A percentile compares a stretch with the other conserved stretches of the same genome.
These are phyloP conservation scores for Hymenoscyphus salicellus DNA, from an alignment of 2,329 filamentous ascomycete genomes.

Conservation along the genomic window DNA sequence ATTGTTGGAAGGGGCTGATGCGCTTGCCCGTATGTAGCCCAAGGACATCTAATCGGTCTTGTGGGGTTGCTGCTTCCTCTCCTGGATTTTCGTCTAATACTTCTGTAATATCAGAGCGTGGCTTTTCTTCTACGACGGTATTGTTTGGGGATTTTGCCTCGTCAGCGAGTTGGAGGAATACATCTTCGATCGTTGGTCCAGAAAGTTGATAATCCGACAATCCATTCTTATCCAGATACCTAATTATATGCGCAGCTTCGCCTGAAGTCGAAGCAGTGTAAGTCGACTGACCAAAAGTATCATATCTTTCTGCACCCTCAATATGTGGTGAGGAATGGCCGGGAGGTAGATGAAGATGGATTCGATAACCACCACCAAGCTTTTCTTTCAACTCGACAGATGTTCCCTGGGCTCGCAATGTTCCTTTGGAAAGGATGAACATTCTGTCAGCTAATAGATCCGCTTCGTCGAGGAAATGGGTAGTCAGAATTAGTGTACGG, in stretches of 20 bases:
- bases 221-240: constrained; percentile 61
- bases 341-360: constrained; percentile 65
- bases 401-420: constrained; percentile 76
- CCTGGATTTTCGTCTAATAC: constrained; percentile 16
- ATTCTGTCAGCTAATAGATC: constrained; percentile 88
- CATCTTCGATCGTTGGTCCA: constrained; percentile 87
- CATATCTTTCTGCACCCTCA: constrained; percentile 54
- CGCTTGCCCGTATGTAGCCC: constrained; percentile 65
- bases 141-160: constrained; percentile 61
- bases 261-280: constrained; percentile 69
- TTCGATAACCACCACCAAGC: constrained; percentile 79
- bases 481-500: constrained; percentile 82
- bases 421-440: constrained; percentile 80
- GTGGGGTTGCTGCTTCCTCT: not conserved
- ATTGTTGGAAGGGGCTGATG: constrained; percentile 69
- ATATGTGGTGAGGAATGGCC: constrained; percentile 50
- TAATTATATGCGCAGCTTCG: constrained; percentile 69
- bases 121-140: constrained; percentile 17
- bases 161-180: constrained; percentile 82
- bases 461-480: constrained; percentile 91
- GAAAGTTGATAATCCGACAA: constrained; percentile 80
- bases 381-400: constrained; percentile 81
- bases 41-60: constrained; percentile 32
- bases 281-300: constrained; percentile 66
- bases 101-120: constrained; percentile 18